Evolutionary conservation across 352 stramenopile genomes (phyloP), one percentile per base, ranked within the genome.

Genomic region (Paralagenidium karlingii): DNA sequence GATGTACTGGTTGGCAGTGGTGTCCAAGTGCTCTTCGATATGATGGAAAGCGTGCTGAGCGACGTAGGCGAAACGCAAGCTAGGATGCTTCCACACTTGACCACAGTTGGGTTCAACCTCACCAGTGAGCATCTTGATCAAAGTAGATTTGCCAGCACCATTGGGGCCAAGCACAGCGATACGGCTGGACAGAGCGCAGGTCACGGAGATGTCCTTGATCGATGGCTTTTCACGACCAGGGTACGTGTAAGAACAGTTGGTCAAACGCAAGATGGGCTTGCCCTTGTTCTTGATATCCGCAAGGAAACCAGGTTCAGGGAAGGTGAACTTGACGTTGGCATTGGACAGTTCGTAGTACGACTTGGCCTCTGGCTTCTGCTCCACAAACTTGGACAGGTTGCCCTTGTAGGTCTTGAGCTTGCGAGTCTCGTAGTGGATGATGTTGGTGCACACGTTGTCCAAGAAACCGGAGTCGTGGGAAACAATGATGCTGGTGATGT

Each of bases 1-100:
- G 55, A 98, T 96, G 74, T 98, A 98, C 43, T 95, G 64, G 49
- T 88, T 92, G n/a, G 94, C 89, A 41, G 78, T 94, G 36, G 93
- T 71, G 46, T 98, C 91, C 32, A 98, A 77, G 67, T 98, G 92
- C 45, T 93, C 67, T 63, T 98, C 94, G 47, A 98, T 95, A 66
- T 98, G 94, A 58, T 97, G 90, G 67, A 98, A 98, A 27, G 92
- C 85, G 63, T 98, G 94, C 71, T 98, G 93, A 22, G 90, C 88
- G 4, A 98, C 93, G 64, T 97, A 98, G 3, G 93, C 93, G 53
- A 97, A 91, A 61, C 88, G 83, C 55, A 97, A 71, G 26, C 65
- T 55, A 29, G 71, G 77, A 60, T 91, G 77, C 63, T 88, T 91
- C 78, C 78, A 91, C 45, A 91, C 57, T 43, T 57, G 58, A 38